Base-by-base conservation (phyloP, 2,329 filamentous ascomycete species). In the Aspergillus latus region DNA sequence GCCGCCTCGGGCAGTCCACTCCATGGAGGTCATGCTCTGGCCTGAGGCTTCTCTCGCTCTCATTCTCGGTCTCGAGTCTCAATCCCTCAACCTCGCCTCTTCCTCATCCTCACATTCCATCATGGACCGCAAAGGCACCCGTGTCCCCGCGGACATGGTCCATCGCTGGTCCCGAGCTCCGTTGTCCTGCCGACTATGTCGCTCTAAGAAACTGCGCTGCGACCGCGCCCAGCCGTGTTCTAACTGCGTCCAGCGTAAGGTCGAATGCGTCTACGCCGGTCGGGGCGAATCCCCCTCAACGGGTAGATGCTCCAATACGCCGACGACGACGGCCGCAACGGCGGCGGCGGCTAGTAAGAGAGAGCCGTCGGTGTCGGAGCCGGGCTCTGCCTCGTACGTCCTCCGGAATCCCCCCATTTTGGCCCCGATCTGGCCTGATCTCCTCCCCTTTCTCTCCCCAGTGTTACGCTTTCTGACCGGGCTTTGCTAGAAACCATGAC, bases 161-260 rank as follows among this genome's bases (percentile, higher is more conserved):
- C 52, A 55, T 21, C 55, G 43, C 3, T 56, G 45, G 49, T 39
- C 26, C 11, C 49, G 57, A 30, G 59, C 60, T 9, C 49, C 60
- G 2, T 16, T 62, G 28, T 63, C 62, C 5, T 67, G 64, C 34
- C 40, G 26, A 5, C 48, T 56, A 10, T 66, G 65, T 47, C 60
- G 64, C 8, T 56, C 59, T 15, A 64, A 64, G 51, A 66, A 66
- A 45, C 57, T 61, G 10, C 60, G 64, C 7, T 66, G 64, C 43
- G 59, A 66, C 49, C 60, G 63, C 15, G 30, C 26, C 11, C 59
- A 62, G 21, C 65, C 65, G 21, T 66, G 63, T 36, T 61, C 59
- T 7, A 67, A 63, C 15, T 66, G 62, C 21, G 43, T 47, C 10
- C 61, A 60, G 36, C 50, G 62, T 44, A 54, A 57, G 4, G 61